Evolutionary conservation across 345 rosid genomes (phyloP), one percentile per base, ranked within the genome.

Genomic region (Ceriops decandra): DNA sequence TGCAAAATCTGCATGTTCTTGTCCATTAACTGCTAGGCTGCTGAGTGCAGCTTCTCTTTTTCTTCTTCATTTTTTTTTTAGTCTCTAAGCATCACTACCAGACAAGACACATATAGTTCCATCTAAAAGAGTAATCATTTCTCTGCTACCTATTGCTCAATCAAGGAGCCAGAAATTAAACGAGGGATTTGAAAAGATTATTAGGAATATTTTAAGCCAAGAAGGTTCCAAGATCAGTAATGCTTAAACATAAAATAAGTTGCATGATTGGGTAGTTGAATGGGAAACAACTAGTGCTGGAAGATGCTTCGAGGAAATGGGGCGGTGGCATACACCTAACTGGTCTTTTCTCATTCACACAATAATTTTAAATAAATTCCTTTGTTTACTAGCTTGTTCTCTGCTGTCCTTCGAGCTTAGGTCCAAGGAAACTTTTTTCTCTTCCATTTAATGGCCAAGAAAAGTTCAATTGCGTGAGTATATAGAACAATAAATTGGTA

Each of bases 191-290:
- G 17, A 16, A 5, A 35, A 24, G 30, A 56, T n/a, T 33, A 24
- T 11, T 42, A 7, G 13, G 5, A 60, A 2, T 70, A 52, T 28
- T 52, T 32, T 57, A 16, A 13, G 17, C 26, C 19, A 57, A 53
- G 72, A 72, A 65, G 75, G 31, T 65, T 69, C 59, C 52, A 38
- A 71, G 63, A 42, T 13, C 17, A 32, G 66, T 28, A 60, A 5
- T 22, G 52, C 10, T 66, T 49, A 5, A 62, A 28, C 60, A 26
- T 49, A 57, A 60, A 61, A 42, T 4, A 63, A 31, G 67, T 7
- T 26, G 53, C 20, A 57, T 62, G 46, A 31, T 31, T 54, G 20
- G 4, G 57, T 21, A 1, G 62, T 32, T 68, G 61, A 62, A 24
- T 32, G 17, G 35, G 30, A 32, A 47, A 56, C 36, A 15, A n/a